Base-by-base conservation (phyloP, 2,329 filamentous ascomycete genomes). In the Phialemonium atrogriseum region DNA sequence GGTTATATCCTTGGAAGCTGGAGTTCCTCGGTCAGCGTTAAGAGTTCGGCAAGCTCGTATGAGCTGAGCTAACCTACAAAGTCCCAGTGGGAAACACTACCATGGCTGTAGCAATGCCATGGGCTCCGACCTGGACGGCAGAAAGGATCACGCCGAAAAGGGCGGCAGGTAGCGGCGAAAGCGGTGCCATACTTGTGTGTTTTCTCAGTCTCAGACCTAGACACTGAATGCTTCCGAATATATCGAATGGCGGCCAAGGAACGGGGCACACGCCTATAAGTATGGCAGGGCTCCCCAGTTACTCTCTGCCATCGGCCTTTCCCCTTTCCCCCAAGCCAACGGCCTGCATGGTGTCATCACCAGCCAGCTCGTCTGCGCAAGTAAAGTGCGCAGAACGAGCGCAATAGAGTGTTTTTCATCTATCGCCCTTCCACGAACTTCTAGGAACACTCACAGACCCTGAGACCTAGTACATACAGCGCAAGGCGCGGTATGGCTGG, bases 1-100 rank as follows among this genome's bases (percentile, higher is more conserved):
- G 48, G 20, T 48, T 49, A 27, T 53, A 53, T 17, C 48, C 48
- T 33, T 44, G 38, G 18, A 48, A 52, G 36, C 51, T 52, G 12
- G n/a, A n/a, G n/a, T n/a, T n/a, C 18, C 29, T 40, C 18, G 41
- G 39, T 24, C 24, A 30, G 13, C 18, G 19, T 11, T n/a, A 19
- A 10, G 8, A 24, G n/a, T 15, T n/a, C n/a, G n/a, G 19, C 25
- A 10, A 15, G 13, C 10, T 5, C 11, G 13, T 30, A 5, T 12
- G 10, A n/a, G 27, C 17, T 12, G 9, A 19, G 17, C 23, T 31
- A 6, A 36, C 47, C 25, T 44, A 52, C 49, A 49, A 51, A 14
- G 41, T 48, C n/a, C 44, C 44, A 9, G 36, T 42, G 14, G 43
- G 43, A 33, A 41, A 44, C 18, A 47, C 36, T 3, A 51, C 46